These are phyloP conservation scores for Gaeumannomyces sp. DNA, from an alignment of 2,329 filamentous ascomycete species.

Conservation along the genomic window DNA sequence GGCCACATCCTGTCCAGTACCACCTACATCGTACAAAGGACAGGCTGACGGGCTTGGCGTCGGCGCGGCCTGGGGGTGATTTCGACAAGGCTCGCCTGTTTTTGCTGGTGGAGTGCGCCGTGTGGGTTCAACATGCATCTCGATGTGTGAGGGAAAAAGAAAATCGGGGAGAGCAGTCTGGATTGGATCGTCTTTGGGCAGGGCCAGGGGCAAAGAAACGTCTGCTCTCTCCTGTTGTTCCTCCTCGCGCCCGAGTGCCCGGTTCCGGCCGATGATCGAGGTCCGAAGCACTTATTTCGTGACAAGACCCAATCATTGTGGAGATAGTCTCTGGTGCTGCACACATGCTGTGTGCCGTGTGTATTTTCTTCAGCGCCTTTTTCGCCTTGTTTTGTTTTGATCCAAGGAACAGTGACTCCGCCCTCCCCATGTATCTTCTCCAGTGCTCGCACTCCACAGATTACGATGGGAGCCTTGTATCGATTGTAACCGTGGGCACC, in stretches of 20 bases:
- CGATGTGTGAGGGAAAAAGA: background rate
- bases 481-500: background rate
- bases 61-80: background rate
- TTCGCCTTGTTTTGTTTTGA: slow-evolving; percentile 2
- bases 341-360: background rate
- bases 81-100: background rate
- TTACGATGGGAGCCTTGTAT: background rate
- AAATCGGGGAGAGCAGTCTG: background rate
- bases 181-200: background rate
- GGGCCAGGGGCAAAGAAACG: too few species aligned
- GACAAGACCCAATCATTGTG: background rate
- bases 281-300: background rate
- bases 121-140: background rate
- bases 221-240: background rate
- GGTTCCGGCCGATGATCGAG: too few species aligned
- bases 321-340: background rate
- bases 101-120: too few species aligned
- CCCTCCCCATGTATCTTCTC: background rate
- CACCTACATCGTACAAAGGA: too few species aligned
- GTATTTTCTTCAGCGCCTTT: background rate
- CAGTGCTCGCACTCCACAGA: background rate
- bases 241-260: background rate
- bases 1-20: background rate
- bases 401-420: background rate
- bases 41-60: background rate